Base-by-base conservation (phyloP, 805 yeast species). In the Scheffersomyces spartinae region DNA sequence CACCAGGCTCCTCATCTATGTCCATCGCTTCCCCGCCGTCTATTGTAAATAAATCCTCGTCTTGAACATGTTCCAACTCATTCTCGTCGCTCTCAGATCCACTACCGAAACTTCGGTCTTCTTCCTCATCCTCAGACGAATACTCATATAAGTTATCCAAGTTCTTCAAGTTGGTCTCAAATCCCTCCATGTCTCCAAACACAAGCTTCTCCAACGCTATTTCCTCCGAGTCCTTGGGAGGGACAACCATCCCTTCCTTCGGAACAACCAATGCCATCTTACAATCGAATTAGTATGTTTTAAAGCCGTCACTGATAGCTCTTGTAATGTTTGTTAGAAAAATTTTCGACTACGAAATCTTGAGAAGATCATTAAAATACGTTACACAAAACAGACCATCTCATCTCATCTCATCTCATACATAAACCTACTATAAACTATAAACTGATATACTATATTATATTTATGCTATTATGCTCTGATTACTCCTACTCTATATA, bases 221-320 rank as follows among this genome's bases (percentile, higher is more conserved):
- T 50, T 91, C 98, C 47, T 84, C 95, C 26, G 70, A 77, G 47
- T 82, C 93, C 39, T 91, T 88, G 17, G 78, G 79, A 9, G 84
- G 79, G 18, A 66, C 38, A 20, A 26, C 40, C 16, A 37, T 32
- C 18, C 33, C 39, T 17, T 24, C 32, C 29, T 30, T 33, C 35
- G 2, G 33, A n/a, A n/a, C n/a, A n/a, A n/a, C n/a, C n/a, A n/a
- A n/a, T n/a, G n/a, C n/a, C n/a, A n/a, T n/a, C n/a, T n/a, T n/a
- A n/a, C n/a, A n/a, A n/a, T n/a, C n/a, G n/a, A n/a, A n/a, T n/a
- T n/a, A n/a, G n/a, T n/a, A n/a, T n/a, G n/a, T n/a, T n/a, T n/a
- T n/a, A n/a, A n/a, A n/a, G n/a, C n/a, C n/a, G n/a, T n/a, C n/a
- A n/a, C n/a, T n/a, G n/a, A n/a, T n/a, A n/a, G n/a, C n/a, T n/a